Evolutionary conservation across 371 early-diverging fungal genomes (phyloP).

Genomic region (Mucor saturninus): DNA sequence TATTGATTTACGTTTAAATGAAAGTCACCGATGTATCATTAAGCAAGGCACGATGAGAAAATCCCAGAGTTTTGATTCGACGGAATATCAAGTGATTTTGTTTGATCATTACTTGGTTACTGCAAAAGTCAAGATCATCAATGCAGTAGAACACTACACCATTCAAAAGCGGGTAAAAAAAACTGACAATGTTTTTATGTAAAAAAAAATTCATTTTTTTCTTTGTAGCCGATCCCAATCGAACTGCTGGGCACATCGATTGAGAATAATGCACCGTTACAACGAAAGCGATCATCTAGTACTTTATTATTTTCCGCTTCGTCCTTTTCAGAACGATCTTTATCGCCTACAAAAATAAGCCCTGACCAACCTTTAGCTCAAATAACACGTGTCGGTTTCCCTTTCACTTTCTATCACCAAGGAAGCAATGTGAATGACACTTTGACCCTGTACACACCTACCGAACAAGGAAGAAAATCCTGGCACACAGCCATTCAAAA

Average conservation of each 20-base stretch:
- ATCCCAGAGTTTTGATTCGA: constrained; percentile 59
- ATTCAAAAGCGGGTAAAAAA: constrained; percentile 36
- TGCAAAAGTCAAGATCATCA: constrained; percentile 39
- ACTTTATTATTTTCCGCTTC: constrained; percentile 5
- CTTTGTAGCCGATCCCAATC: constrained; percentile 74
- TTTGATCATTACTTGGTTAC: constrained; percentile 52
- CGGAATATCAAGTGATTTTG: constrained; percentile 59
- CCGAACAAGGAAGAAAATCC: constrained; percentile 72
- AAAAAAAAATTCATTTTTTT: not conserved
- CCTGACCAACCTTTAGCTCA: not conserved
- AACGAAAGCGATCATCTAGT: constrained; percentile 16
- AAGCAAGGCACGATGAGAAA: constrained; percentile 51
- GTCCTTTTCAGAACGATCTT: not conserved
- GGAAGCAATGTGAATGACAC: constrained; percentile 65
- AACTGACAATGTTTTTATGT: not conserved
- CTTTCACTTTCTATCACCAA: constrained; percentile 78
- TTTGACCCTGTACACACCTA: constrained; percentile 73
- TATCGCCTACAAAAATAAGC: not conserved
- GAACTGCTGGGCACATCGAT: constrained; percentile 66
- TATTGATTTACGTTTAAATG: constrained; percentile 34
- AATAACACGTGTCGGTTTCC: constrained; percentile 41
- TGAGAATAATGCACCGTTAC: constrained; percentile 36
- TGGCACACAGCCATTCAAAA: constrained; percentile 84
- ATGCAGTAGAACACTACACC: constrained; percentile 34
- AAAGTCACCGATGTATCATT: constrained; percentile 33